Conservation (phyloP, 306 rosid species). For the Trifolium dubium region DNA sequence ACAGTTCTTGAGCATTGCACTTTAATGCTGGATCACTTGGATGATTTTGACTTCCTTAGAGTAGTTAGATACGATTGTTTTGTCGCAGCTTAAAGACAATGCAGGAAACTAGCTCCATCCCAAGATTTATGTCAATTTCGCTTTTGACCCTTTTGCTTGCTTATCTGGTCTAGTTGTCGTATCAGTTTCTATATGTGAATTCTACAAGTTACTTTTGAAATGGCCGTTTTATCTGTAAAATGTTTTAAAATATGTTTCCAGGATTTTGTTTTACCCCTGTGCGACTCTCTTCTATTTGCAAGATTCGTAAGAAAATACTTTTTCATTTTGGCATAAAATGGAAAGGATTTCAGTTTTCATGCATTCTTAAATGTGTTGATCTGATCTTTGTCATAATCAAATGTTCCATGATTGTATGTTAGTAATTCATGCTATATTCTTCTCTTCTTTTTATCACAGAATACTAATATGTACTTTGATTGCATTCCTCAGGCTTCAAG, state of each 20-base stretch:
- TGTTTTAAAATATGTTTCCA: slow-evolving; percentile 30
- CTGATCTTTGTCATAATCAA: slow-evolving; percentile 21
- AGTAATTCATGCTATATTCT: slow-evolving; percentile 3
- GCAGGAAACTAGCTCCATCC: slow-evolving; percentile 5
- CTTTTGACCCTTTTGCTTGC: slow-evolving; percentile 24
- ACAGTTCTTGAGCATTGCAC: slow-evolving; percentile 4
- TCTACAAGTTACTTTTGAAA: slow-evolving; percentile 25
- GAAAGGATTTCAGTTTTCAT: slow-evolving; percentile 34
- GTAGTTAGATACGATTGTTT: slow-evolving; percentile 19
- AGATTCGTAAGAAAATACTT: slow-evolving; percentile 17
- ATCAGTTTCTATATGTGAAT: slow-evolving; percentile 10
- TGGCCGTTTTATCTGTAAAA: slow-evolving; percentile 28
- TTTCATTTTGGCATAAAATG: slow-evolving; percentile 32
- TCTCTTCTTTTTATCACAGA: slow-evolving; percentile 6
- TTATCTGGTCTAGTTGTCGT: slow-evolving; percentile 28
- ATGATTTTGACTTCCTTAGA: slow-evolving; percentile 26
- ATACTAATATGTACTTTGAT: slow-evolving; percentile 25
- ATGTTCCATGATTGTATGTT: slow-evolving; percentile 18
- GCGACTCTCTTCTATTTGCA: not conserved
- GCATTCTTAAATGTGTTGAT: slow-evolving; percentile 25
- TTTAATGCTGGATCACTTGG: slow-evolving; percentile 22
- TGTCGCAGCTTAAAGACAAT: slow-evolving; percentile 24
- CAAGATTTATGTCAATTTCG: slow-evolving; percentile 29
- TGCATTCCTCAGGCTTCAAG: slow-evolving; percentile 77
- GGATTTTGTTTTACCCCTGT: slow-evolving; percentile 11